Evolutionary conservation across 73 alveolate species (phyloP).

Genomic region (Effrenium voratum): DNA sequence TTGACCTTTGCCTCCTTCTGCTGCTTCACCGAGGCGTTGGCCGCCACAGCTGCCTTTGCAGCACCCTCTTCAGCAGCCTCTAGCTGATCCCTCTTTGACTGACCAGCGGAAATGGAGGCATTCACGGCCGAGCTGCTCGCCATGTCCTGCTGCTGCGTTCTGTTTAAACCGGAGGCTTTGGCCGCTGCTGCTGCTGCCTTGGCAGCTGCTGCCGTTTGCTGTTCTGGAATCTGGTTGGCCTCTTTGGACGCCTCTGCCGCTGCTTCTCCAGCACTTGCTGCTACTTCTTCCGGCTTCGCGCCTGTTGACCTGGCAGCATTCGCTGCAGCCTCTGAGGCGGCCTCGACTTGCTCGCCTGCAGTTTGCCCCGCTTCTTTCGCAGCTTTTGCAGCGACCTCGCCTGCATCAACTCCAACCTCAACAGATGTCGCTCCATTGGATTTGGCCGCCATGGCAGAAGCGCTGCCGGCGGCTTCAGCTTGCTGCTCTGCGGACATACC

Average conservation of each 20-base stretch:
- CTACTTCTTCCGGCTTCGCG: not conserved
- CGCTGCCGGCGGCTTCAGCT: slow-evolving; percentile 33
- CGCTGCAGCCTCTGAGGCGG: not conserved
- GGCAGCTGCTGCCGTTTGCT: slow-evolving; percentile 27
- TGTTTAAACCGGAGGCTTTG: not conserved
- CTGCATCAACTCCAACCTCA: slow-evolving; percentile 29
- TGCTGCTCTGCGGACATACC: slow-evolving; percentile 15
- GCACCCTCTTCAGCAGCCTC: not conserved
- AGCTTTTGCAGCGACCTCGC: not conserved
- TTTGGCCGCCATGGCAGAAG: slow-evolving; percentile 31
- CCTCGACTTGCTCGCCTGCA: not conserved
- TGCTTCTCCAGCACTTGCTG: slow-evolving; percentile 26
- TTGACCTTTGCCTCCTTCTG: not conserved
- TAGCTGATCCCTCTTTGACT: slow-evolving; percentile 14
- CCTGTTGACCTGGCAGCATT: slow-evolving; percentile 8
- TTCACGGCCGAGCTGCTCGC: not conserved
- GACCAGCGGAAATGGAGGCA: not conserved
- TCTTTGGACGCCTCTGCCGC: slow-evolving; percentile 29
- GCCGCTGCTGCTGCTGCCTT: slow-evolving; percentile 21
- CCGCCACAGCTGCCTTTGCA: not conserved
- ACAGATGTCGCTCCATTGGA: not conserved
- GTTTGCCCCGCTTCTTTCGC: not conserved
- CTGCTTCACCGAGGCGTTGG: not conserved
- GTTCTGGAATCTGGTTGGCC: slow-evolving; percentile 14
- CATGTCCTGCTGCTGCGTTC: not conserved